Conservation (phyloP, 1,284 basidiomycete species). For the Marasmius fiardii region DNA sequence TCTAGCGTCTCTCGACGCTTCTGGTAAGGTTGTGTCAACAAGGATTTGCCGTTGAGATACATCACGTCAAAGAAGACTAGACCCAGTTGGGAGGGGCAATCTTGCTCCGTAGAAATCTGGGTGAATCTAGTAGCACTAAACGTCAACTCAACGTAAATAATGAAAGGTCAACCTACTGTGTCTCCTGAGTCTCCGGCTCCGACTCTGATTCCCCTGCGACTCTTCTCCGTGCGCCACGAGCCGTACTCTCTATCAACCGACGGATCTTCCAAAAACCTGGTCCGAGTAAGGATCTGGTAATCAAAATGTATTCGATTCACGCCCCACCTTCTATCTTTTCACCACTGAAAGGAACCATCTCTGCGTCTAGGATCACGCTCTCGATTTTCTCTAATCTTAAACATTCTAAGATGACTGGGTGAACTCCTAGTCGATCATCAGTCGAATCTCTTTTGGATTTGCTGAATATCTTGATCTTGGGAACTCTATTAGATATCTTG, state of each 20-base stretch:
- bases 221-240: slow-evolving; percentile 34
- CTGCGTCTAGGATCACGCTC: slow-evolving; percentile 78
- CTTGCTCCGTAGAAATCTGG: slow-evolving; percentile 34
- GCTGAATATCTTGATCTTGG: slow-evolving; percentile 74
- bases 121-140: slow-evolving; percentile 42
- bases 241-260: slow-evolving; percentile 52
- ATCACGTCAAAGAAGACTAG: slow-evolving; percentile 86
- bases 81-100: slow-evolving; percentile 54
- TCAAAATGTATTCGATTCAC: slow-evolving; percentile 10
- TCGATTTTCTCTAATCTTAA: slow-evolving; percentile 42
- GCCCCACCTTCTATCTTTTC: slow-evolving; percentile 53
- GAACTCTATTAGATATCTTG: slow-evolving; percentile 36
- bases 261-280: slow-evolving; percentile 75
- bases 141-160: slow-evolving; percentile 11
- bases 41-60: slow-evolving; percentile 52
- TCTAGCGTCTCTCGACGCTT: slow-evolving; percentile 62
- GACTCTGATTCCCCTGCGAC: background rate
- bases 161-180: slow-evolving; percentile 1
- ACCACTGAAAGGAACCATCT: slow-evolving; percentile 82
- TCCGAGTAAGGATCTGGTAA: background rate
- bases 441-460: slow-evolving; percentile 84
- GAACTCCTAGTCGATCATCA: slow-evolving; percentile 63
- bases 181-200: background rate
- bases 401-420: slow-evolving; percentile 61
- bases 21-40: slow-evolving; percentile 55